A percentile compares a stretch with the other conserved stretches of the same genome.
Evolutionary conservation across 768 basidiomycete genomes (phyloP).

Genomic region (Gymnopilus dilepis): DNA sequence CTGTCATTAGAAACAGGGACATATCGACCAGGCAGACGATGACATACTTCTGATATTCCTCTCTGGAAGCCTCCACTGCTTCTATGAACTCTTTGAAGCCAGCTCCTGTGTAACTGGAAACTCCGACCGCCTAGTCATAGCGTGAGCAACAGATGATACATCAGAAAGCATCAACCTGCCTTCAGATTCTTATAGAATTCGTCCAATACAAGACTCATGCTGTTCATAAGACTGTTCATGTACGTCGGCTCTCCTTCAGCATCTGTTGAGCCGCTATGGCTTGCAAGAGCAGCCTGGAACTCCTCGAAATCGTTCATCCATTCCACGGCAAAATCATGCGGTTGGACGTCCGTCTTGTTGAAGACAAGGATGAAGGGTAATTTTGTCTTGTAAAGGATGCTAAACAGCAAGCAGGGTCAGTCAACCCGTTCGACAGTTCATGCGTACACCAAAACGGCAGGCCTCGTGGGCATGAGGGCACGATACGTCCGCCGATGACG

Average conservation of each 20-base stretch:
- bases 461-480: not conserved
- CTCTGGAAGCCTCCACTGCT: conserved; percentile 85
- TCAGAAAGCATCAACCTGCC: conserved; percentile 46
- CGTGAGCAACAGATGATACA: not conserved
- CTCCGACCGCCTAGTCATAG: conserved; percentile 80
- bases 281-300: conserved; percentile 87
- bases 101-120: conserved; percentile 94
- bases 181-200: conserved; percentile 98
- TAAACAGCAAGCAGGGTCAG: conserved; percentile 32
- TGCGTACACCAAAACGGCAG: not conserved
- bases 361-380: conserved; percentile 97
- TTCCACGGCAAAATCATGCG: conserved; percentile 90
- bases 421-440: not conserved
- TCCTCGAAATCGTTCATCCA: conserved; percentile 99
- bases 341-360: conserved; percentile 95
- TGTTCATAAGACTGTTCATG: conserved; percentile 99
- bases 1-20: conserved; percentile 5
- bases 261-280: conserved; percentile 69
- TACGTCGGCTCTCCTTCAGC: conserved; percentile 93
- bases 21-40: conserved; percentile 4
- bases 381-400: conserved; percentile 97
- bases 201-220: conserved; percentile 97
- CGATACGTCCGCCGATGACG: not conserved
- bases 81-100: conserved; percentile 92
- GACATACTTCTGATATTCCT: conserved; percentile 84